These are phyloP conservation scores for Phytophthora fragariaefolia DNA, from an alignment of 352 stramenopile species.

Conservation along the genomic window DNA sequence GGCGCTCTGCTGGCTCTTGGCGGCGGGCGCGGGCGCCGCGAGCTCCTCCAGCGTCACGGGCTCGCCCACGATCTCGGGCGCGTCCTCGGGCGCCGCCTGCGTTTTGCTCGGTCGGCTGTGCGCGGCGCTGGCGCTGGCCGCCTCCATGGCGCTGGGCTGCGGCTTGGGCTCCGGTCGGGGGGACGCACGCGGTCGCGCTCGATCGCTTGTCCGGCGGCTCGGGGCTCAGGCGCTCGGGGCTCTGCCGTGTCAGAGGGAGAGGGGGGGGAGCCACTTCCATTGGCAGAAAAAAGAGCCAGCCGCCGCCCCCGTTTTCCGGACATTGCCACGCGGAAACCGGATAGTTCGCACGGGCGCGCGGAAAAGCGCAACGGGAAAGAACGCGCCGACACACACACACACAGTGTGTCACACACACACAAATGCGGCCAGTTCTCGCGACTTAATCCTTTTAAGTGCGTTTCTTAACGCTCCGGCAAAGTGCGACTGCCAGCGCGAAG, in stretches of 20 bases:
- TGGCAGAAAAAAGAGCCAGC: conserved; percentile 60
- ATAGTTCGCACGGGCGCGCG: too few species aligned
- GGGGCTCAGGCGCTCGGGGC: too few species aligned
- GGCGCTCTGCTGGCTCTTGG: not conserved
- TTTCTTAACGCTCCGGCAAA: conserved; percentile 11
- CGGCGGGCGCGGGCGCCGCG: conserved; percentile 3
- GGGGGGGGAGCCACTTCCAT: conserved; percentile 44
- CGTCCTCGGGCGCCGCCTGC: conserved; percentile 29
- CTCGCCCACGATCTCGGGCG: conserved; percentile 37
- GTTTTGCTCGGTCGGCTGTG: conserved; percentile 32
- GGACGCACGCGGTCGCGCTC: conserved; percentile 6
- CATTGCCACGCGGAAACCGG: too few species aligned
- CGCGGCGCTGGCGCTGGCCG: conserved; percentile 21
- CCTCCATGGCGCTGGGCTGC: conserved; percentile 35
- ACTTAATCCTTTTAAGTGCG: too few species aligned
- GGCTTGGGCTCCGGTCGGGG: conserved; percentile 18
- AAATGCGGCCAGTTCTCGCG: too few species aligned
- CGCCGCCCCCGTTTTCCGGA: too few species aligned
- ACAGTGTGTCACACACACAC: too few species aligned
- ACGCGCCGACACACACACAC: too few species aligned
- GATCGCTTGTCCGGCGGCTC: not conserved
- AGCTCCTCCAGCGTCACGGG: conserved; percentile 42
- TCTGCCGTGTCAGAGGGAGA: conserved; percentile 27
- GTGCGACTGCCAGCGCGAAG: conserved; percentile 25
- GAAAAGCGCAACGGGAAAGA: too few species aligned